Evolutionary conservation across 2,329 filamentous ascomycete genomes (phyloP), one percentile per base, ranked within the genome.

Genomic region (Alternaria brassicae): DNA sequence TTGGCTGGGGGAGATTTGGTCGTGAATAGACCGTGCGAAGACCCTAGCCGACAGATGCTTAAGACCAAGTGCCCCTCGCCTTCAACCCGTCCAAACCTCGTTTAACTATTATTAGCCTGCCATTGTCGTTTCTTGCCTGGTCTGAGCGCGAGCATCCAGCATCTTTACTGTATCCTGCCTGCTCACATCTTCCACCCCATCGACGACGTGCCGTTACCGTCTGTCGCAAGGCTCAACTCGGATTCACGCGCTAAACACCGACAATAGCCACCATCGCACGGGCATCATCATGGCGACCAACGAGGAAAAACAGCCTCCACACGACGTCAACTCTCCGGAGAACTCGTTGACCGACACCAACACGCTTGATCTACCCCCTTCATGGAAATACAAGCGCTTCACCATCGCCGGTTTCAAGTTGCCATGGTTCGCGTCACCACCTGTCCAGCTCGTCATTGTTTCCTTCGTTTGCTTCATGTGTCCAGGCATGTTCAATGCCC

Each of bases 391-490:
- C 75, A 79, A 74, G 69, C 68, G 72, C 25, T 56, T 77, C 59
- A 80, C 70, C 63, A 59, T 83, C 47, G 73, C 79, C 15, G 75
- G 78, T 41, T 69, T 77, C 71, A 78, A 68, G 32, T 63, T 84
- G 45, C 81, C 81, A 28, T 83, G 79, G 77, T 83, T 81, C 70
- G 82, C 82, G 55, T 82, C 80, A 51, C 82, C 82, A 21, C 76
- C 80, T 23, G 70, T 78, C 12, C 82, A 84, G 73, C 76, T 84
- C 36, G 62, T 82, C 50, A 77, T 84, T 47, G 81, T 84, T 28
- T 80, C 82, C 40, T 78, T 84, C 41, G 82, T 84, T 53, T 84
- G 82, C 77, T 84, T 84, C 78, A 70, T 84, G 71, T 84, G 82
- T 65, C 82, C 82, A 44, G 82, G 81, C 71, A 84, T 84, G 82